Conservation (phyloP, 2,329 filamentous ascomycete genomes). For the Penicillium sp. region DNA sequence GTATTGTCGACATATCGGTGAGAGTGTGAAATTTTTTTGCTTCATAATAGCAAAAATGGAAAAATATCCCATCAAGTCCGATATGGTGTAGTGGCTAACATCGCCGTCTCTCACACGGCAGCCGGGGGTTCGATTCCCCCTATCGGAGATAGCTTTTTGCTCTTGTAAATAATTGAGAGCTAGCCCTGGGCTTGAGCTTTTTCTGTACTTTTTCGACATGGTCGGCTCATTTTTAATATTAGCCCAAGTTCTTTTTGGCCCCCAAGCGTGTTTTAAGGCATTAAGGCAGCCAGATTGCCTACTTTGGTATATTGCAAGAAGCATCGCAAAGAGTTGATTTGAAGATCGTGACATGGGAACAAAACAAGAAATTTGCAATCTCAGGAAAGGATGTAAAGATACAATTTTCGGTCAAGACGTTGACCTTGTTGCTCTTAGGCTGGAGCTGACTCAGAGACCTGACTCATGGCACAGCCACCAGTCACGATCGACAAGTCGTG, state of each 20-base stretch:
- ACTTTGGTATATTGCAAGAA: background rate
- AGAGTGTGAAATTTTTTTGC: too few species aligned
- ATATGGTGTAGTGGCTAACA: slow-evolving; percentile 28
- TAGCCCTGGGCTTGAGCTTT: too few species aligned
- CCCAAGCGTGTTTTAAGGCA: background rate
- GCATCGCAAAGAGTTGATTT: background rate
- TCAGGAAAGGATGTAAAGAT: background rate
- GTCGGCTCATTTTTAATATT: background rate
- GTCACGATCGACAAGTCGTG: background rate
- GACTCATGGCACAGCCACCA: background rate
- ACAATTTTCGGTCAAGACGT: background rate
- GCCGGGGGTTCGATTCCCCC: slow-evolving; percentile 31
- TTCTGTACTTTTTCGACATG: too few species aligned
- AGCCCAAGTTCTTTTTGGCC: background rate
- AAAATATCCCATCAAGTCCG: too few species aligned
- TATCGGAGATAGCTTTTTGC: slow-evolving; percentile 16
- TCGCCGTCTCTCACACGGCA: slow-evolving; percentile 31
- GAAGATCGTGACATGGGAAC: background rate
- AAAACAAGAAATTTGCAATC: background rate
- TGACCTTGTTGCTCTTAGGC: background rate
- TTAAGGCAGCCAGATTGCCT: background rate
- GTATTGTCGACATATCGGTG: too few species aligned
- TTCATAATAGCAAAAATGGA: too few species aligned
- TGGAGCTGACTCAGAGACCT: background rate
- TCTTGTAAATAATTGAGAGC: too few species aligned